Percentiles rank a stretch among this genome's conserved stretches.
Conservation (phyloP, 257 asterid species). For the Pogostemon cablin region DNA sequence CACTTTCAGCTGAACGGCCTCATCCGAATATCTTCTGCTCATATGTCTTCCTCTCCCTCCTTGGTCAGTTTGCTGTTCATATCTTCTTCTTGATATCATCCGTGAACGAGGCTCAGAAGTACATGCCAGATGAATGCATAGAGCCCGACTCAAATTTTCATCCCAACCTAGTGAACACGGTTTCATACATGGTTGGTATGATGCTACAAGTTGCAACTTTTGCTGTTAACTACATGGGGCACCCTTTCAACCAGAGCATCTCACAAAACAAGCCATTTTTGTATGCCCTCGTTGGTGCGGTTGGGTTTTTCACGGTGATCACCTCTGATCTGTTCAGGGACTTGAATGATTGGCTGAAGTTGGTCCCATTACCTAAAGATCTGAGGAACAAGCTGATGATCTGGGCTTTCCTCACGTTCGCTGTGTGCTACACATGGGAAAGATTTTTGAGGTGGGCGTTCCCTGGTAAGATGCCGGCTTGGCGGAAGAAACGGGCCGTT, state of each 20-base stretch:
- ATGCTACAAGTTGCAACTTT: conserved; percentile 99
- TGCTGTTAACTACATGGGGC: conserved; percentile 99
- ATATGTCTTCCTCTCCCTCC: conserved; percentile 89
- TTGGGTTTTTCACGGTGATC: conserved; percentile 75
- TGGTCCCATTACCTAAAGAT: conserved; percentile 78
- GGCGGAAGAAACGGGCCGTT: conserved; percentile 71
- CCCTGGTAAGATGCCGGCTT: conserved; percentile 94
- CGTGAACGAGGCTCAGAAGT: conserved; percentile 85
- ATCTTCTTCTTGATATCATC: conserved; percentile 78
- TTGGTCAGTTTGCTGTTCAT: conserved; percentile 88
- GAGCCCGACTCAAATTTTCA: conserved; percentile 93
- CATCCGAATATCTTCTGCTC: conserved; percentile 93
- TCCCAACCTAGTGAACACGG: conserved; percentile 94
- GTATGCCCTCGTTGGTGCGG: conserved; percentile 74
- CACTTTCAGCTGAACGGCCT: conserved; percentile 90
- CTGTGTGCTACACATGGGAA: conserved; percentile 82
- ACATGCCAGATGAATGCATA: conserved; percentile 96
- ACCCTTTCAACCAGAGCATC: conserved; percentile 95
- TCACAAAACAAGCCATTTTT: conserved; percentile 74
- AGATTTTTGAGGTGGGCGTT: conserved; percentile 83
- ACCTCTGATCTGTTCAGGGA: conserved; percentile 83
- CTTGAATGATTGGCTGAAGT: conserved; percentile 79
- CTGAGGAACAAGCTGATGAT: conserved; percentile 81
- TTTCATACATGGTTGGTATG: conserved; percentile 95
- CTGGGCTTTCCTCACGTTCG: conserved; percentile 72